Base-by-base conservation (phyloP, 257 asterid species). In the Solanum lycopersicoides region DNA sequence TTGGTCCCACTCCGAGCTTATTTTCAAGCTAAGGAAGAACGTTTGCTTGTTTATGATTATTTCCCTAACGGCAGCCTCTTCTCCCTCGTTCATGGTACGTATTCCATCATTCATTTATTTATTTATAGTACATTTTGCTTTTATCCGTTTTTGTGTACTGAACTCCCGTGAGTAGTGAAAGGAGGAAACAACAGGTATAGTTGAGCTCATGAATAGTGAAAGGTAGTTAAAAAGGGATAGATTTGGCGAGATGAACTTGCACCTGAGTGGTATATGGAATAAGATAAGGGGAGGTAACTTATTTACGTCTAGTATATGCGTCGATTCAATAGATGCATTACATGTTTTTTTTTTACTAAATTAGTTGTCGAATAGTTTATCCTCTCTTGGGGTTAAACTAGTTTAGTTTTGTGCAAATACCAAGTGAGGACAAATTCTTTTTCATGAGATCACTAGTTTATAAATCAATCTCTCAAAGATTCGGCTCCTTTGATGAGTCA, bases 1-100 rank as follows among this genome's bases (percentile, higher is more conserved):
- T 37, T 97, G 92, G 99, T 95, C 73, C 98, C 99, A 1, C 95
- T 97, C 68, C 90, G 98, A 88, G 99, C 99, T 8, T 97, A 97
- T 90, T 97, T 97, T 90, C 98, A 95, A 92, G 98, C 99, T 1
- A 95, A 92, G 92, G 99, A 94, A 92, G 99, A 97, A 65, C 98
- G 99, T 12, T 89, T 97, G 42, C 97, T 97, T 0, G 99, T 97
- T 8, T 97, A 90, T 34, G 99, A 97, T 91, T 97, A 97, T 87
- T 97, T 95, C 90, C 99, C 99, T 11, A 97, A 97, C 77, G 99
- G 99, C 91, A 97, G 98, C 83, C 99, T 97, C 90, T 97, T 93
- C 94, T 93, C 99, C 15, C 97, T 97, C 28, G 90, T 97, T 32
- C 98, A 97, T 44, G 99, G 99, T 97, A 95, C 0, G 90, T 11